Evolutionary conservation across 106 monocot species (phyloP), one percentile per base, ranked within the genome.

Genomic region (Agapanthus africanus): DNA sequence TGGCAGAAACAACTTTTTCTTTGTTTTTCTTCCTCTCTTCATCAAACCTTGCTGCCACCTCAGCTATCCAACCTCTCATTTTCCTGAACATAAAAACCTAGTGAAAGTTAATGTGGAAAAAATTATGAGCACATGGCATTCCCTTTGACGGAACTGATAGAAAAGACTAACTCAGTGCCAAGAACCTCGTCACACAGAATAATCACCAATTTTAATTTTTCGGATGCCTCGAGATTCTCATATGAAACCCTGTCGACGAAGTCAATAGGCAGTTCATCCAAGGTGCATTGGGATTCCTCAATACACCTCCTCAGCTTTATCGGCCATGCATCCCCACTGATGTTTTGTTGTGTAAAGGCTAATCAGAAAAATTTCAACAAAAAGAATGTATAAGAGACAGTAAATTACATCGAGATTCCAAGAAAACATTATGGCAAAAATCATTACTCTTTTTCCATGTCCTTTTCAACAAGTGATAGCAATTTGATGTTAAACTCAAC

Each of bases 171-270:
- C 94, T 69, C 62, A 6, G 87, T 90, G 32, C 38, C 68, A 41
- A 94, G 87, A 63, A 65, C 41, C 44, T 87, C 82, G 47, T 94
- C 90, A 77, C 94, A 94, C 18, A 94, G 84, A 76, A 94, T 85
- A 70, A 81, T 85, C 30, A 94, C 39, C 32, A 94, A 47, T 37
- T 60, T 71, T 36, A 94, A 67, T 41, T 94, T 94, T 62, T 32
- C 39, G 37, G 73, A 85, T 21, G 70, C 10, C 50, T 79, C 79
- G 62, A 90, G 72, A 21, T 66, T 74, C 32, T 85, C 68, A 73
- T 85, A 91, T 56, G 70, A 76, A 33, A 32, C 34, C 22, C 68
- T 46, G 26, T 41, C 70, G 21, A 83, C 14, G 16, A 37, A 83
- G 36, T 85, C 82, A 8, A 67, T 22, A 27, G 80, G 59, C 33